A percentile compares a stretch with the other conserved stretches of the same genome.
These are phyloP conservation scores for Phytophthora kernoviae DNA, from an alignment of 352 stramenopile genomes.

Conservation along the genomic window DNA sequence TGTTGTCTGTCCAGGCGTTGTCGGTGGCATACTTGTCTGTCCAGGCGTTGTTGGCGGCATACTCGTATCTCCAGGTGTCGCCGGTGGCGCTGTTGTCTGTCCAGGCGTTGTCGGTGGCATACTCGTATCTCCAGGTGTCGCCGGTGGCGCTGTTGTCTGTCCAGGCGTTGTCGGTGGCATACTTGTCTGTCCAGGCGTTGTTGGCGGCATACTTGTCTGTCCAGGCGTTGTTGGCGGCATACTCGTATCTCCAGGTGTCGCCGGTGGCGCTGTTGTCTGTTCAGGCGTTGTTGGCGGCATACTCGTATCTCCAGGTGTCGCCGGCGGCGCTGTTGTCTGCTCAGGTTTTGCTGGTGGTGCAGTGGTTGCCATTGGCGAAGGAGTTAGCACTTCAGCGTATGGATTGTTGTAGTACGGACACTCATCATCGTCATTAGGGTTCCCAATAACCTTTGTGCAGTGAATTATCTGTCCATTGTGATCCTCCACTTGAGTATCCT, in stretches of 20 bases:
- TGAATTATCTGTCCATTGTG: neutral
- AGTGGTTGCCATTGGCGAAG: neutral
- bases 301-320: neutral
- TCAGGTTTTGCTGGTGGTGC: neutral
- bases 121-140: neutral
- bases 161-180: neutral
- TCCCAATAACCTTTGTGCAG: neutral
- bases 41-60: neutral
- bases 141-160: neutral
- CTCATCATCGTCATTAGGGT: neutral
- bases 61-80: neutral
- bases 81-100: neutral
- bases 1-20: neutral
- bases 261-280: neutral
- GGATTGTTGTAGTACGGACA: neutral
- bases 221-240: neutral
- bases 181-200: neutral
- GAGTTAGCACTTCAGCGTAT: neutral
- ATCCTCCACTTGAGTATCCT: constrained; percentile 1
- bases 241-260: neutral
- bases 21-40: neutral
- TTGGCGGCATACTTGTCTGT: neutral
- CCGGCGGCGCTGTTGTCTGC: neutral
- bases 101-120: neutral
- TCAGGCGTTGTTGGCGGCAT: neutral